These are phyloP conservation scores for Filobasidium uniguttulatum DNA, from an alignment of 1,284 basidiomycete species.

Conservation along the genomic window DNA sequence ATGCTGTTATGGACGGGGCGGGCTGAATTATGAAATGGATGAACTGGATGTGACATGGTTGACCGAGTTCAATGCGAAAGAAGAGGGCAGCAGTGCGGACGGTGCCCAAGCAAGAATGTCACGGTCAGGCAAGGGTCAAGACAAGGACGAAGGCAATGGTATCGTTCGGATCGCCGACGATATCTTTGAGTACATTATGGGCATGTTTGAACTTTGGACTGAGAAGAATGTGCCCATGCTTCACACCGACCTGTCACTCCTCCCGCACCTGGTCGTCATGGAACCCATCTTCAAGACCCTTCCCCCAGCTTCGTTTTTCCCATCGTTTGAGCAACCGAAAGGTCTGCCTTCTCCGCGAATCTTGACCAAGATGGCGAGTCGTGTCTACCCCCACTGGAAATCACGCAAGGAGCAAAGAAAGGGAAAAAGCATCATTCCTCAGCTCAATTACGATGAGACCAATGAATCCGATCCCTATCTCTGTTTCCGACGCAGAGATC, in stretches of 20 bases:
- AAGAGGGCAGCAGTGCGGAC: constrained; percentile 58
- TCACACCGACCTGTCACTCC: constrained; percentile 51
- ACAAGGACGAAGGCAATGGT: constrained; percentile 38
- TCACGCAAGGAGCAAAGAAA: constrained; percentile 56
- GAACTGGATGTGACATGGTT: constrained; percentile 94
- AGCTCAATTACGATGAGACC: constrained; percentile 74
- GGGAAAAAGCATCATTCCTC: constrained; percentile 65
- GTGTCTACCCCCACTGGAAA: constrained; percentile 69
- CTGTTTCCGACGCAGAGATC: constrained; percentile 91
- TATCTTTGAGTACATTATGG: constrained; percentile 91
- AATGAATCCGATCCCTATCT: constrained; percentile 95
- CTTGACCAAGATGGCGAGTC: constrained; percentile 51
- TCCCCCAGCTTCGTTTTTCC: constrained; percentile 48
- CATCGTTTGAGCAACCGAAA: constrained; percentile 48
- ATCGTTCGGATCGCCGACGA: constrained; percentile 60
- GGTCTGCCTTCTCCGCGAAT: constrained; percentile 48
- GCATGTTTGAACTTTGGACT: constrained; percentile 79
- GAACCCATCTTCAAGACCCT: constrained; percentile 53
- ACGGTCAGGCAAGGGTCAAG: constrained; percentile 19
- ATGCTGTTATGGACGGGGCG: constrained; percentile 32
- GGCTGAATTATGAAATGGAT: constrained; percentile 70
- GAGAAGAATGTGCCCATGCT: constrained; percentile 81
- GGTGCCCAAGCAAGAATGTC: constrained; percentile 36
- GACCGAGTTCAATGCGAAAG: constrained; percentile 75
- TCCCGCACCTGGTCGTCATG: constrained; percentile 64